phyloP scores from a whole-genome alignment of 371 early-diverging fungal genomes.

The Apophysomyces variabilis region DNA sequence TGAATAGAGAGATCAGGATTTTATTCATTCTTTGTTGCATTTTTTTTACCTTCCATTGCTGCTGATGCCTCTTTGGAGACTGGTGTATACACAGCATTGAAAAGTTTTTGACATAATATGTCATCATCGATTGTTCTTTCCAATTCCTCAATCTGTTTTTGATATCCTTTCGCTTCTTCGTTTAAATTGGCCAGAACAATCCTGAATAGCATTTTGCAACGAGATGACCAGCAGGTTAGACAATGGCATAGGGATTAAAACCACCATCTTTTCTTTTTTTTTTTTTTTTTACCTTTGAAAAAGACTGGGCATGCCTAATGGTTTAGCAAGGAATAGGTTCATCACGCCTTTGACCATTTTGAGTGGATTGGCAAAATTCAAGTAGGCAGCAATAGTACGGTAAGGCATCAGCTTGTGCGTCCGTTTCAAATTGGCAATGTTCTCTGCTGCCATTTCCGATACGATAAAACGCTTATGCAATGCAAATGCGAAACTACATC shows the following conservation, averaged over 20 bases:
- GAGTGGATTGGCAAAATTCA: constrained; percentile 65
- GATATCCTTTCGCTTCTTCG: constrained; percentile 51
- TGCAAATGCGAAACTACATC: constrained; percentile 58
- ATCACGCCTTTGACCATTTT: constrained; percentile 62
- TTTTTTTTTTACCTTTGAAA: constrained; percentile 46
- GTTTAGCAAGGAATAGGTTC: constrained; percentile 63
- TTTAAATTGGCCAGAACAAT: constrained; percentile 53
- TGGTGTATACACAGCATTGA: constrained; percentile 51
- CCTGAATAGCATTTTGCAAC: constrained; percentile 16
- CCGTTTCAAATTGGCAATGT: constrained; percentile 58
- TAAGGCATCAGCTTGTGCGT: constrained; percentile 62
- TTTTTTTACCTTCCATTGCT: constrained; percentile 19
- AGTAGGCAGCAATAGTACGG: constrained; percentile 51
- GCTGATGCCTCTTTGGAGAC: constrained; percentile 19
- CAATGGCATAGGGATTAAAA: neutral
- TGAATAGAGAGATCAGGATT: neutral
- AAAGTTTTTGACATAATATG: constrained; percentile 50
- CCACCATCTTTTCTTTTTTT: too few relatives aligned
- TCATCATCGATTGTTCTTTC: constrained; percentile 48
- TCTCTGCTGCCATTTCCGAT: constrained; percentile 57
- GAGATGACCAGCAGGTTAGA: neutral
- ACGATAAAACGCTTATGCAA: constrained; percentile 59
- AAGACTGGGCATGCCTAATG: constrained; percentile 61
- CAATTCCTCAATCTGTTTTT: constrained; percentile 49
- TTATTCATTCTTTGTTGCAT: neutral